These are phyloP conservation scores for Aspergillus persii DNA, from an alignment of 2,329 filamentous ascomycete genomes.

Conservation along the genomic window DNA sequence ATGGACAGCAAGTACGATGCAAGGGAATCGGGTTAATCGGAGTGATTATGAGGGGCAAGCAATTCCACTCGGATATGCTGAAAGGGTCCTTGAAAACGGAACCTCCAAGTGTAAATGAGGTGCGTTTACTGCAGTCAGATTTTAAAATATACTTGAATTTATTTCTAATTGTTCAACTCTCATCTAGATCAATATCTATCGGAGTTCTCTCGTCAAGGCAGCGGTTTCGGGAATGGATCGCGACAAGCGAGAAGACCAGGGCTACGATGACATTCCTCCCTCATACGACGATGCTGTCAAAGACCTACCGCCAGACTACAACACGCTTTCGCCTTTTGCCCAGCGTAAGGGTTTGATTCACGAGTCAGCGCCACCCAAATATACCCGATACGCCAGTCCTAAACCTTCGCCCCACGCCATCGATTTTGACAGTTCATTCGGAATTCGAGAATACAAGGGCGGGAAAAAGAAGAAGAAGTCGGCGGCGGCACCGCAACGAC, in stretches of 20 bases:
- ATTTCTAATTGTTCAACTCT: not conserved
- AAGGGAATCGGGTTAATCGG: not conserved
- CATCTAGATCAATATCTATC: not conserved
- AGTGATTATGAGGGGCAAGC: not conserved
- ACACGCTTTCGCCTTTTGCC: slow-evolving; percentile 26
- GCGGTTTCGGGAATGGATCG: slow-evolving; percentile 13
- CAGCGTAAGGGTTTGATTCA: slow-evolving; percentile 16
- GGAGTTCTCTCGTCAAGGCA: not conserved
- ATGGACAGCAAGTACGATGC: not conserved
- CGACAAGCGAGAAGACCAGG: slow-evolving; percentile 12
- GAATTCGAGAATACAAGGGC: slow-evolving; percentile 32
- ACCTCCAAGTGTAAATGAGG: not conserved
- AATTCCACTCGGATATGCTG: not conserved
- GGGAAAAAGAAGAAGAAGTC: slow-evolving; percentile 29
- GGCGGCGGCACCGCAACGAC: slow-evolving; percentile 14
- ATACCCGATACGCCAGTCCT: slow-evolving; percentile 3
- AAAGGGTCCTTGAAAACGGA: not conserved
- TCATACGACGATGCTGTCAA: slow-evolving; percentile 32
- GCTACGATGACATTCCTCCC: slow-evolving; percentile 28
- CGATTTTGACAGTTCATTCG: slow-evolving; percentile 24
- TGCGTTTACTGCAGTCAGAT: not conserved
- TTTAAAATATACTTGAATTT: not conserved
- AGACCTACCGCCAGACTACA: slow-evolving; percentile 37
- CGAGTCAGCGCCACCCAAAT: slow-evolving; percentile 7
- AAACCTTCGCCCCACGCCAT: slow-evolving; percentile 14